These are phyloP conservation scores for Zygosaccharomyces pseudobailii DNA, from an alignment of 1,139 yeast species.

Conservation along the genomic window DNA sequence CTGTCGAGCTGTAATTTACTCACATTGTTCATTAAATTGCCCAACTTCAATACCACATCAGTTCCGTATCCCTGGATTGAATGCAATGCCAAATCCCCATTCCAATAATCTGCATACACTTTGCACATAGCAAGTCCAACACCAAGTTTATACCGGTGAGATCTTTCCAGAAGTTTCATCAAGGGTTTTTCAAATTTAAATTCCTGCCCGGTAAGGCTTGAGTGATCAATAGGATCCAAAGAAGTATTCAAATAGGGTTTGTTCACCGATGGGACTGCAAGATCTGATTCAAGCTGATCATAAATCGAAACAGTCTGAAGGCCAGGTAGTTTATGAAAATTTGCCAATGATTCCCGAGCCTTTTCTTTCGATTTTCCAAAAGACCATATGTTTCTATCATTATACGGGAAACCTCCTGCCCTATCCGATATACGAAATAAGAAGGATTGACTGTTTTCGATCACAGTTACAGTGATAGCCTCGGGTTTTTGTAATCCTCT, in stretches of 20 bases:
- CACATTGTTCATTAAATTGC: constrained; percentile 68
- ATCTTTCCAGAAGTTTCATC: constrained; percentile 57
- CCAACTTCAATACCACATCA: constrained; percentile 74
- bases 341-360: constrained; percentile 53
- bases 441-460: constrained; percentile 61
- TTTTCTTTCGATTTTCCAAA: constrained; percentile 64
- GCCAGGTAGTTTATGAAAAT: constrained; percentile 68
- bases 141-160: constrained; percentile 71
- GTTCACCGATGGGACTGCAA: constrained; percentile 4
- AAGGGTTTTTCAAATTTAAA: constrained; percentile 40
- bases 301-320: constrained; percentile 34
- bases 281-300: constrained; percentile 24
- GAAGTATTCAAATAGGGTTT: constrained; percentile 34
- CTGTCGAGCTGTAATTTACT: constrained; percentile 67
- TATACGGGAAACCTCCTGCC: constrained; percentile 66
- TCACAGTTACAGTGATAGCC: constrained; percentile 69
- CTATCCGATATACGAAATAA: constrained; percentile 78
- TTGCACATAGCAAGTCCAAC: constrained; percentile 88
- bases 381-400: constrained; percentile 62
- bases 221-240: constrained; percentile 37
- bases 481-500: constrained; percentile 34
- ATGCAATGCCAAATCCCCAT: constrained; percentile 76
- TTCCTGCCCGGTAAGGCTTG: constrained; percentile 24
- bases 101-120: constrained; percentile 94
- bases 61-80: constrained; percentile 88